Evolutionary conservation across 176 grass and related monocot genomes (phyloP).

Genomic region (Triticum urartu): DNA sequence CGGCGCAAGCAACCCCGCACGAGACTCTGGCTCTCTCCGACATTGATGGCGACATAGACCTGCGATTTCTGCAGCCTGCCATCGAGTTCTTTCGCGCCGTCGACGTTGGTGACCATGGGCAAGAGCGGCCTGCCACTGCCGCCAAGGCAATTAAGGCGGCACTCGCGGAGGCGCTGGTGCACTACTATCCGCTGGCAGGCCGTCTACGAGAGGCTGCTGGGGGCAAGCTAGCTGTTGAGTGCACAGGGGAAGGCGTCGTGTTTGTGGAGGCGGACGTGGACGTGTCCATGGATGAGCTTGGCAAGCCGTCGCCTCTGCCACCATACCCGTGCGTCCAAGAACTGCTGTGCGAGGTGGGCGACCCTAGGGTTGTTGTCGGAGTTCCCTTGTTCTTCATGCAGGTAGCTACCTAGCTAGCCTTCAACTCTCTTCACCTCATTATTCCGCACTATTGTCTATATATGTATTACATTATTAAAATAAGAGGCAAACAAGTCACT

Average conservation of each 20-base stretch:
- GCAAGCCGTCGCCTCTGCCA: background rate
- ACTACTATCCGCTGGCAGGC: conserved; percentile 35
- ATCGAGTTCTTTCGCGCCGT: background rate
- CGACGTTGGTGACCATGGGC: background rate
- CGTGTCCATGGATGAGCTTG: background rate
- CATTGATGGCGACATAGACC: background rate
- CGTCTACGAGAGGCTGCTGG: background rate
- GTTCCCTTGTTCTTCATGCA: conserved; percentile 18
- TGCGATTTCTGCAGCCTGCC: background rate
- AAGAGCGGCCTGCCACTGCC: background rate
- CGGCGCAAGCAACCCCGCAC: background rate
- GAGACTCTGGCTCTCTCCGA: background rate
- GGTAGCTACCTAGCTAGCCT: background rate
- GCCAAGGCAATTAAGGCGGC: background rate
- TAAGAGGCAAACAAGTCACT: too few relatives aligned
- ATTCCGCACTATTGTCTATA: too few relatives aligned
- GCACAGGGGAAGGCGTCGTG: conserved; percentile 34
- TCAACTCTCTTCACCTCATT: too few relatives aligned
- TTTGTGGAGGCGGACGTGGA: conserved; percentile 30
- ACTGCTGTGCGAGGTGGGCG: background rate
- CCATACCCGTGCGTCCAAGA: background rate
- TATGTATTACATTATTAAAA: too few relatives aligned
- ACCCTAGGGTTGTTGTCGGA: background rate
- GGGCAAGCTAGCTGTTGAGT: conserved; percentile 13
- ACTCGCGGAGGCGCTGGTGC: background rate